Base-by-base conservation (phyloP, 495 filamentous ascomycete genomes). In the Annulohypoxylon bovei region DNA sequence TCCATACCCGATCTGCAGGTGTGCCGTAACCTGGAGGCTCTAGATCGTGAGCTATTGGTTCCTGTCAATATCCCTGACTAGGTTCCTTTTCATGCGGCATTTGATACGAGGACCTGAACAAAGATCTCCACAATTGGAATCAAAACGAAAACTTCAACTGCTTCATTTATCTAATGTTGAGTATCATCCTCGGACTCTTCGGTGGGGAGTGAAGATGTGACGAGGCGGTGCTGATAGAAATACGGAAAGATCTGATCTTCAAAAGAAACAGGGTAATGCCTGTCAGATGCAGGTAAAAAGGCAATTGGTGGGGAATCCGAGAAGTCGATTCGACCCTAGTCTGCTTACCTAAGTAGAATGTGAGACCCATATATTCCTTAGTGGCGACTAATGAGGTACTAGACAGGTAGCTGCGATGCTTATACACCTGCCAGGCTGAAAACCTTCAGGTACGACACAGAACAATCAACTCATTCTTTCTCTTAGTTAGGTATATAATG, bases 1-100 rank as follows among this genome's bases (percentile, higher is more conserved):
- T 56, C 55, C 55, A 35, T 52, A 53, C 32, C 57, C 52, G 62
- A 58, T 58, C 62, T 63, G 62, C 57, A 71, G 39, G 27, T 56
- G 52, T 62, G 40, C 16, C 33, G 52, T 12, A 57, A 18, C 55
- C 46, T 71, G 57, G 59, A 49, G 44, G 35, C 27, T 54, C 47
- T 61, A 42, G 49, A 20, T 56, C 50, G 58, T n/a, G 44, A 33
- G 56, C 50, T 58, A 40, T 52, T 61, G 20, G 61, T 52, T 65
- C 37, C 47, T 60, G 40, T 39, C 16, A 20, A 6, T 27, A 64
- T 59, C 44, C 44, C 40, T 64, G 60, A 64, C 60, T 28, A 54
- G n/a, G 57, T 44, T 22, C 18, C 46, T 64, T 18, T 25, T 8
- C 16, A 35, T 63, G 32, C 59, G 40, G 25, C 18, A 42, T 56